Base-by-base conservation (phyloP, 202 grass and related monocot species). In the Schoenoplectus tabernaemontani region DNA sequence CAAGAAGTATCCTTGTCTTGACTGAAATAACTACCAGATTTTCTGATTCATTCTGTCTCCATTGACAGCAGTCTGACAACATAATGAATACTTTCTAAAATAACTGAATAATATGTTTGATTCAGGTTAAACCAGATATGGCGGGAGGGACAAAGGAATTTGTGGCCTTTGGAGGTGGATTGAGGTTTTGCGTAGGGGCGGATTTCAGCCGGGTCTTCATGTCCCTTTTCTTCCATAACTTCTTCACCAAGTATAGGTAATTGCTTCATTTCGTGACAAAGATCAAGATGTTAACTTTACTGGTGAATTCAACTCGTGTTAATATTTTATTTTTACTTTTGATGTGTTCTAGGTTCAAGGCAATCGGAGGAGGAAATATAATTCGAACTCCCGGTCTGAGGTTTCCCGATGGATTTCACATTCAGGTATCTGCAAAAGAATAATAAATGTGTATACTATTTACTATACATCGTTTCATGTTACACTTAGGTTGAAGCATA, bases 221-320 rank as follows among this genome's bases (percentile, higher is more conserved):
- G 89, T 77, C 89, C 32, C 85, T 84, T 57, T 95, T 95, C 85
- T 85, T 95, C 16, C 92, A 91, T 81, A 47, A 74, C 72, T 85
- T 95, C 42, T 83, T 95, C 32, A 91, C 92, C 47, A 89, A 95
- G 74, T 91, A 89, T 70, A 95, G 87, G 92, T 95, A 79, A 71
- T 57, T 26, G 11, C 13, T 72, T 73, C 47, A 44, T 74, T 78
- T 44, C 65, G 23, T 57, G 48, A 58, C 15, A 70, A 61, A 79
- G 34, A 79, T 12, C 8, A 39, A 34, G 26, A 47, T 24, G 4
- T 72, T 64, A 64, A 22, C 41, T 51, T 22, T 48, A 48, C 15
- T 63, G 24, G 12, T 20, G 63, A 24, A 33, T 33, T 73, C 8
- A 82, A 32, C 48, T 61, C 22, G 24, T 28, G 44, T 2, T 42